Conservation (phyloP, 2,329 filamentous ascomycete species). For the Meredithiella fracta region DNA sequence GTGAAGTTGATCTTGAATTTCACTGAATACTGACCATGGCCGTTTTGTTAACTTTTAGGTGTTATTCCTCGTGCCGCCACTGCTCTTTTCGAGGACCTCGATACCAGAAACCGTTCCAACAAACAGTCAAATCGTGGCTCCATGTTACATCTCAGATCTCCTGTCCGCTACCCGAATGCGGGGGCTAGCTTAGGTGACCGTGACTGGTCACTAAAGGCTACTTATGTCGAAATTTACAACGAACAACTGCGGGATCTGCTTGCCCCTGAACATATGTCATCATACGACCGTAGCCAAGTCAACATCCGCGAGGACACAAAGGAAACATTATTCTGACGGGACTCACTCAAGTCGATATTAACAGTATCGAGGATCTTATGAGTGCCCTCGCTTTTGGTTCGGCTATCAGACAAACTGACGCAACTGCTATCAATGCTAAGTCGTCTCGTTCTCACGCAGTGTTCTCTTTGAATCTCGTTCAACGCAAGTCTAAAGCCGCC, state of each 20-base stretch:
- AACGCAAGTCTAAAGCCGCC: conserved; percentile 51
- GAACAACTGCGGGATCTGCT: conserved; percentile 86
- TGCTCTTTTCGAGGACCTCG: conserved; percentile 75
- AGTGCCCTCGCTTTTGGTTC: conserved; percentile 84
- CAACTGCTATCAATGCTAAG: conserved; percentile 92
- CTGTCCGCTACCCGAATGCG: conserved; percentile 51
- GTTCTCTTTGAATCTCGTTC: conserved; percentile 84
- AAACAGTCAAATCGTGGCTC: conserved; percentile 41
- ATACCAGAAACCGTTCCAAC: conserved; percentile 35
- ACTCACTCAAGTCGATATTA: conserved; percentile 71
- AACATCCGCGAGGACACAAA: conserved; percentile 88
- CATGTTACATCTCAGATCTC: conserved; percentile 64
- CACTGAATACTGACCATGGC: neutral
- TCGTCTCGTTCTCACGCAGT: conserved; percentile 96
- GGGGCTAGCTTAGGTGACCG: conserved; percentile 43
- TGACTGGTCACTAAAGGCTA: conserved; percentile 82
- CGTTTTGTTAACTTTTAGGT: conserved; percentile 33
- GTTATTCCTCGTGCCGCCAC: conserved; percentile 87
- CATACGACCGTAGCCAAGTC: conserved; percentile 59
- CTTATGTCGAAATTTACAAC: conserved; percentile 96
- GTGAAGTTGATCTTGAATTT: neutral
- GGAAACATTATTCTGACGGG: conserved; percentile 90
- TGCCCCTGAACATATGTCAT: conserved; percentile 54
- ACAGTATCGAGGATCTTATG: conserved; percentile 81
- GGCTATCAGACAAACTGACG: conserved; percentile 85